Evolutionary conservation across 2,329 filamentous ascomycete genomes (phyloP).

Genomic region (Cryphonectria radicalis): DNA sequence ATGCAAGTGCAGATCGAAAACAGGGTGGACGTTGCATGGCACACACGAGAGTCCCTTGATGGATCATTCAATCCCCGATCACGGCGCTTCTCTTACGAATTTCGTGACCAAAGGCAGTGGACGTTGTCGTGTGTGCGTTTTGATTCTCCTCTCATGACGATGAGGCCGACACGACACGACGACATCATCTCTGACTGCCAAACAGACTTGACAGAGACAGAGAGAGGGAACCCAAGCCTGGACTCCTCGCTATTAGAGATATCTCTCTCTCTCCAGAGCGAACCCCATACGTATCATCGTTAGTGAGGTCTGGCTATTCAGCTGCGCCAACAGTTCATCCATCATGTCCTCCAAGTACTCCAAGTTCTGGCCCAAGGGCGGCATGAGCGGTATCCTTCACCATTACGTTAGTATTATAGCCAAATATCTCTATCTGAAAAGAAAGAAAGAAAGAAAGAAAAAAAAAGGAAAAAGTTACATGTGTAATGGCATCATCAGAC

Average conservation of each 20-base stretch:
- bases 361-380: slow-evolving; percentile 41
- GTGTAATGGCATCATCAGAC: neutral
- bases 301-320: neutral
- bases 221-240: neutral
- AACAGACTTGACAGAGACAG: too few species aligned
- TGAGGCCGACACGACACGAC: neutral
- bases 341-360: slow-evolving; percentile 34
- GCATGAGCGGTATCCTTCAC: slow-evolving; percentile 40
- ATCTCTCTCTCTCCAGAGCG: neutral
- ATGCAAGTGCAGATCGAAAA: neutral
- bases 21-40: neutral
- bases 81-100: neutral
- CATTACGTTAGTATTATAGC: slow-evolving; percentile 37
- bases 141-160: neutral
- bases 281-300: neutral
- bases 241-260: neutral
- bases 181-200: neutral
- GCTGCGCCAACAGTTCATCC: neutral
- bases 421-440: too few species aligned
- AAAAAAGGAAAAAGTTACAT: too few species aligned
- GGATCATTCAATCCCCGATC: neutral
- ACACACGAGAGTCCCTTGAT: neutral
- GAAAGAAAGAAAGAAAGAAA: too few species aligned
- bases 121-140: neutral
- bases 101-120: neutral